These are phyloP conservation scores for Taphrina deformans DNA, from an alignment of 1,139 yeast genomes.

Conservation along the genomic window DNA sequence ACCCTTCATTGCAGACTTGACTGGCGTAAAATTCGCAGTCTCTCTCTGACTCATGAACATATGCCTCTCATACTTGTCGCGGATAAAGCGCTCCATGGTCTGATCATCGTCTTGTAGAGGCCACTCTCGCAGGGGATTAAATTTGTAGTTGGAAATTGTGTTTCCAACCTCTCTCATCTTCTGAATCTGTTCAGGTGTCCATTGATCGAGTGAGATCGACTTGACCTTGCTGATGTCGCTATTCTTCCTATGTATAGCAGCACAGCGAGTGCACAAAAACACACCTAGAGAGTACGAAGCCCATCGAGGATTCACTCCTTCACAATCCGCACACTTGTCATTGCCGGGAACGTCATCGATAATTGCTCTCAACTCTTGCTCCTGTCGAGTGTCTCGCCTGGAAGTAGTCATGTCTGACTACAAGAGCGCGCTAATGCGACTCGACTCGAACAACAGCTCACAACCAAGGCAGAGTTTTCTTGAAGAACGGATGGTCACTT, in stretches of 20 bases:
- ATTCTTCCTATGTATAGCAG: slow-evolving; percentile 64
- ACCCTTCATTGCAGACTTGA: slow-evolving; percentile 31
- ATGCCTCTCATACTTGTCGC: slow-evolving; percentile 54
- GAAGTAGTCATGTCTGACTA: slow-evolving; percentile 11
- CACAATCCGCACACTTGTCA: slow-evolving; percentile 64
- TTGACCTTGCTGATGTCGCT: slow-evolving; percentile 61
- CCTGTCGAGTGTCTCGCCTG: slow-evolving; percentile 23
- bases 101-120: slow-evolving; percentile 38
- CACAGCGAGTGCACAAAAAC: slow-evolving; percentile 64
- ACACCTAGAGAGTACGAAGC: slow-evolving; percentile 49
- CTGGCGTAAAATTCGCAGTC: slow-evolving; percentile 24
- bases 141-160: slow-evolving; percentile 55
- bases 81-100: slow-evolving; percentile 52
- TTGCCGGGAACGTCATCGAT: slow-evolving; percentile 44
- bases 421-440: neutral
- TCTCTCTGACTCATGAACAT: slow-evolving; percentile 36
- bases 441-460: neutral
- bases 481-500: neutral
- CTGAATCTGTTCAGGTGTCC: slow-evolving; percentile 54
- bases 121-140: slow-evolving; percentile 53
- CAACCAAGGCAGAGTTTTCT: neutral
- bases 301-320: slow-evolving; percentile 53
- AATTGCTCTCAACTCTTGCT: slow-evolving; percentile 51
- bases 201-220: slow-evolving; percentile 65
- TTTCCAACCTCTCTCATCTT: slow-evolving; percentile 54